phyloP scores from a whole-genome alignment of 257 asterid species.

The Misopates orontium region DNA sequence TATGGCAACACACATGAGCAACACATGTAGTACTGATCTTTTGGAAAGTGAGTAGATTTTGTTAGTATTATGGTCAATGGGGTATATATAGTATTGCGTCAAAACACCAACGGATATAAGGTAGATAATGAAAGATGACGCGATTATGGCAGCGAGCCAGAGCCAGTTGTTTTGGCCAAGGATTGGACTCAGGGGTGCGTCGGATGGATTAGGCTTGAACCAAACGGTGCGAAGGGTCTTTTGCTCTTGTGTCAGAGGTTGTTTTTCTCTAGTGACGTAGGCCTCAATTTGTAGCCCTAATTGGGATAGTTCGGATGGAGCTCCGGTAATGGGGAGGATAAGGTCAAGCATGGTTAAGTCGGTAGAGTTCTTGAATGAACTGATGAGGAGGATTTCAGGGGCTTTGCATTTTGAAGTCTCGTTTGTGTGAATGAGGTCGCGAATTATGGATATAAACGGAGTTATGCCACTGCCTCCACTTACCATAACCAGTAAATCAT shows the following conservation, averaged over 20 bases:
- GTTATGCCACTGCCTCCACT: conserved; percentile 97
- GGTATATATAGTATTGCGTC: conserved; percentile 56
- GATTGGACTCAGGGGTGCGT: conserved; percentile 55
- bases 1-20: conserved; percentile 50
- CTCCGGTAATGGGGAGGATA: conserved; percentile 56
- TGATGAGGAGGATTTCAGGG: conserved; percentile 61
- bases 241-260: conserved; percentile 27
- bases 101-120: conserved; percentile 50
- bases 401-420: conserved; percentile 42
- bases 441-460: conserved; percentile 78
- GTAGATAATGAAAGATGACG: conserved; percentile 62
- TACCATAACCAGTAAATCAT: conserved; percentile 69
- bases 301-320: conserved; percentile 40
- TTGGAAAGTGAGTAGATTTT: conserved; percentile 39
- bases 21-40: conserved; percentile 41
- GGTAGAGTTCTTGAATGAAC: conserved; percentile 65
- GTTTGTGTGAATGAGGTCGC: conserved; percentile 56
- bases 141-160: conserved; percentile 64
- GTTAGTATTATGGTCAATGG: conserved; percentile 59
- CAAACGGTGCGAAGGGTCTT: conserved; percentile 37
- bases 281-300: conserved; percentile 59
- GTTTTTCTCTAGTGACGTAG: conserved; percentile 64
- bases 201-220: conserved; percentile 62
- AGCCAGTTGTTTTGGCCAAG: conserved; percentile 65
- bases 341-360: conserved; percentile 72